Conservation (phyloP, 257 asterid species). For the Lycium ferocissimum region DNA sequence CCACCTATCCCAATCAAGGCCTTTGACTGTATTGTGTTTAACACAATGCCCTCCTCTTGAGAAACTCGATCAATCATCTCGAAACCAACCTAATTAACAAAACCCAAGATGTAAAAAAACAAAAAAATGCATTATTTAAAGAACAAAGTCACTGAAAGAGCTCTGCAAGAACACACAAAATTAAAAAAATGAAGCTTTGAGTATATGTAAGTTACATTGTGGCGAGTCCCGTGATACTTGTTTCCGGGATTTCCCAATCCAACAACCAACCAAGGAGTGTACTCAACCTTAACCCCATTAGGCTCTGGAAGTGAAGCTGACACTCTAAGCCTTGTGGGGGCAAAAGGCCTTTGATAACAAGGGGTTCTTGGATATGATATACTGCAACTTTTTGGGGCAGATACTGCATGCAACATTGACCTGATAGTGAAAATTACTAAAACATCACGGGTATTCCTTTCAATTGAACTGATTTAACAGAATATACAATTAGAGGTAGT, state of each 20-base stretch:
- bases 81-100: slow-evolving; percentile 73
- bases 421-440: not conserved
- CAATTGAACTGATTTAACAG: no score
- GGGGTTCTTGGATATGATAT: slow-evolving; percentile 55
- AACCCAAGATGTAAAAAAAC: not conserved
- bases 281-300: slow-evolving; percentile 69
- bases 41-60: slow-evolving; percentile 70
- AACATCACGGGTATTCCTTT: not conserved
- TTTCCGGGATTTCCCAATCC: slow-evolving; percentile 98
- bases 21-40: slow-evolving; percentile 94
- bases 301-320: slow-evolving; percentile 62
- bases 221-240: slow-evolving; percentile 97
- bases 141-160: not conserved
- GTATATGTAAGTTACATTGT: slow-evolving; percentile 62
- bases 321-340: slow-evolving; percentile 52
- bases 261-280: slow-evolving; percentile 97
- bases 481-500: not conserved
- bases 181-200: not conserved
- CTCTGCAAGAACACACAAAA: not conserved
- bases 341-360: slow-evolving; percentile 45
- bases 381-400: slow-evolving; percentile 48
- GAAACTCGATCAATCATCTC: slow-evolving; percentile 91
- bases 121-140: slow-evolving; percentile 25
- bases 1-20: slow-evolving; percentile 93
- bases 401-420: slow-evolving; percentile 70